Percentiles rank a stretch among this genome's conserved stretches.
These are phyloP conservation scores for Tolypocladium capitatum DNA, from an alignment of 2,329 filamentous ascomycete genomes.

Conservation along the genomic window DNA sequence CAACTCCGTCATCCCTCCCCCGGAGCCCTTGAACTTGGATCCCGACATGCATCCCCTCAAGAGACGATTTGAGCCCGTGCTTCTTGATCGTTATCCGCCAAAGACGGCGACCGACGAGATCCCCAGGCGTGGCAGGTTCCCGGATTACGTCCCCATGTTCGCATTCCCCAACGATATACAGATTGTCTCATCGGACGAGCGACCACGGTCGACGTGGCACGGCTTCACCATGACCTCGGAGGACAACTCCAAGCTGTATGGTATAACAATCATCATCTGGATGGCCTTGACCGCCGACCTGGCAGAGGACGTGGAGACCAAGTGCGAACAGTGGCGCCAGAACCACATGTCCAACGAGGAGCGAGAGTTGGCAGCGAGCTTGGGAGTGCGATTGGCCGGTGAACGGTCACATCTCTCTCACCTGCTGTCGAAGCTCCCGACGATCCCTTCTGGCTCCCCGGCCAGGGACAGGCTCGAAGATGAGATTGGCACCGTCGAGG, in stretches of 20 bases:
- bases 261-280: constrained; percentile 86
- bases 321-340: constrained; percentile 76
- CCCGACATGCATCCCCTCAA: constrained; percentile 94
- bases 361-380: constrained; percentile 77
- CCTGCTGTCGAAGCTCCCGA: constrained; percentile 70
- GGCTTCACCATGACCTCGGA: constrained; percentile 96
- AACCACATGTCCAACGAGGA: constrained; percentile 83
- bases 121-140: constrained; percentile 71
- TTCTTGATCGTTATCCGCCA: constrained; percentile 86
- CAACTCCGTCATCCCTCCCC: constrained; percentile 91
- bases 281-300: constrained; percentile 70
- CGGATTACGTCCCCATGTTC: constrained; percentile 98
- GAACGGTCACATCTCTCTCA: constrained; percentile 86
- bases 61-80: constrained; percentile 86
- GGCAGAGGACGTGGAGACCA: constrained; percentile 69
- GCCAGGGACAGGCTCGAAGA: constrained; percentile 81
- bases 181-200: constrained; percentile 87
- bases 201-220: constrained; percentile 94
- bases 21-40: constrained; percentile 78
- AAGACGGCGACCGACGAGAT: constrained; percentile 70
- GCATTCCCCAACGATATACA: constrained; percentile 97
- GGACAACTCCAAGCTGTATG: constrained; percentile 84
- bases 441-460: constrained; percentile 63
- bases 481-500: constrained; percentile 87
- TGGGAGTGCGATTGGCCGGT: constrained; percentile 74